Percentiles rank a stretch among this genome's conserved stretches.
phyloP scores from a whole-genome alignment of 352 stramenopile species.

The Blastocystis sp. region DNA sequence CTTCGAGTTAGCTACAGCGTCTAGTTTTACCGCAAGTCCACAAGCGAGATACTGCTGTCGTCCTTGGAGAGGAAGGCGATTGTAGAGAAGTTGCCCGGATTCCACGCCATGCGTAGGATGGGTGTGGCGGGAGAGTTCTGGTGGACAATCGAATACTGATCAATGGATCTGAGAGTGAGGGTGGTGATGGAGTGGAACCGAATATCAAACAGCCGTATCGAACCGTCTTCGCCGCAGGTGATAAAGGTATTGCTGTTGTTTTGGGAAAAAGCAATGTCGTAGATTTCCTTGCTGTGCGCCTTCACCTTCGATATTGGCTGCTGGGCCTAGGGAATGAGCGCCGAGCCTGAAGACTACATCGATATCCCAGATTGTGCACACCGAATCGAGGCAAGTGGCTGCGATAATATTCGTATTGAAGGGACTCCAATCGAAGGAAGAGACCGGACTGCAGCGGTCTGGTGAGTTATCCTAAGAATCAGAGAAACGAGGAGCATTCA shows the following conservation, averaged over 20 bases:
- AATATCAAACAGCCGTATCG: conserved; percentile 44
- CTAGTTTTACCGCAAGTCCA: background rate
- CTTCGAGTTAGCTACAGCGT: no score
- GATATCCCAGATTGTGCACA: conserved; percentile 33
- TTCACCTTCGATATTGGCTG: background rate
- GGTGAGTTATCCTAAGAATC: background rate
- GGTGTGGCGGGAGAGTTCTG: background rate
- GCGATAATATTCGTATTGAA: conserved; percentile 33
- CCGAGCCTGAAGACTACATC: background rate
- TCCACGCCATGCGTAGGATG: conserved; percentile 25
- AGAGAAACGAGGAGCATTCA: background rate
- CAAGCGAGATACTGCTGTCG: background rate
- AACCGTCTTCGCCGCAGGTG: conserved; percentile 28
- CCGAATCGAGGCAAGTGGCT: background rate
- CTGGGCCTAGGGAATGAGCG: background rate
- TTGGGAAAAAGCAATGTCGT: conserved; percentile 35
- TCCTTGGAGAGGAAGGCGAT: background rate
- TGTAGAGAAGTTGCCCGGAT: conserved; percentile 8
- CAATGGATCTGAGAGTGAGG: background rate
- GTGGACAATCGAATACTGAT: conserved; percentile 4
- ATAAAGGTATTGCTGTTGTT: background rate
- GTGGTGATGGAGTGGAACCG: background rate
- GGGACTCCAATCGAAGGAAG: conserved; percentile 24
- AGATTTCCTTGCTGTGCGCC: background rate
- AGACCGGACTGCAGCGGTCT: conserved; percentile 15